phyloP scores from a whole-genome alignment of 306 rosid species.

The Acmispon strigosus region DNA sequence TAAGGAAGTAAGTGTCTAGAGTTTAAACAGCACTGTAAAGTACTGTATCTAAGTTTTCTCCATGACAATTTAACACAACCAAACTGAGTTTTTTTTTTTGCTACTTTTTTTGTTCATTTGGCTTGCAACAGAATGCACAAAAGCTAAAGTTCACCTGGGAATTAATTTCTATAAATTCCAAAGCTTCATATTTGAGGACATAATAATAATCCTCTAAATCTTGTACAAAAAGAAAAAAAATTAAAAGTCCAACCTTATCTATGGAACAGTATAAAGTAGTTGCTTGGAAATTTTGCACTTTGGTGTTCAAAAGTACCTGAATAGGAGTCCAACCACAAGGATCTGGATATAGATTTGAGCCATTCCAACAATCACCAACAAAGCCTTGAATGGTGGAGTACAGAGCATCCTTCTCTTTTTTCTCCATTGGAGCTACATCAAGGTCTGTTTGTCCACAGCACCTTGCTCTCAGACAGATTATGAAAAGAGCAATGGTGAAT shows the following conservation, averaged over 20 bases:
- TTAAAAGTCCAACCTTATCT: background rate
- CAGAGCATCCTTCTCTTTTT: constrained; percentile 56
- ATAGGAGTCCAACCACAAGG: constrained; percentile 97
- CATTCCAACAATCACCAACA: constrained; percentile 84
- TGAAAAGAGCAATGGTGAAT: constrained; percentile 21
- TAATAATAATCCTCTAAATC: background rate
- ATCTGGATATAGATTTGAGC: constrained; percentile 92
- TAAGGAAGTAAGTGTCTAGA: no score
- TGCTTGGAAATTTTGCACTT: constrained; percentile 6
- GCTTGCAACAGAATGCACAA: background rate
- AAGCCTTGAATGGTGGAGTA: constrained; percentile 70
- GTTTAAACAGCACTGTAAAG: no score
- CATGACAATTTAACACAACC: background rate
- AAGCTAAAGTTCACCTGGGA: background rate
- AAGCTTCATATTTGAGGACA: background rate
- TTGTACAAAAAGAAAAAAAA: background rate
- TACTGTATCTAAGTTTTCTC: no score
- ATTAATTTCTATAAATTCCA: background rate
- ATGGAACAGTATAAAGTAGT: constrained; percentile 4
- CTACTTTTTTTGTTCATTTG: background rate
- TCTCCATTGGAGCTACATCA: constrained; percentile 67
- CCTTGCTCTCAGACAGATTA: constrained; percentile 29
- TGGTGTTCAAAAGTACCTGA: constrained; percentile 45
- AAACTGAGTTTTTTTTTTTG: background rate
- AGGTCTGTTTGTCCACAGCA: constrained; percentile 37